A percentile compares a stretch with the other conserved stretches of the same genome.
phyloP scores from a whole-genome alignment of 2,329 filamentous ascomycete species.

The Talaromyces sp. region DNA sequence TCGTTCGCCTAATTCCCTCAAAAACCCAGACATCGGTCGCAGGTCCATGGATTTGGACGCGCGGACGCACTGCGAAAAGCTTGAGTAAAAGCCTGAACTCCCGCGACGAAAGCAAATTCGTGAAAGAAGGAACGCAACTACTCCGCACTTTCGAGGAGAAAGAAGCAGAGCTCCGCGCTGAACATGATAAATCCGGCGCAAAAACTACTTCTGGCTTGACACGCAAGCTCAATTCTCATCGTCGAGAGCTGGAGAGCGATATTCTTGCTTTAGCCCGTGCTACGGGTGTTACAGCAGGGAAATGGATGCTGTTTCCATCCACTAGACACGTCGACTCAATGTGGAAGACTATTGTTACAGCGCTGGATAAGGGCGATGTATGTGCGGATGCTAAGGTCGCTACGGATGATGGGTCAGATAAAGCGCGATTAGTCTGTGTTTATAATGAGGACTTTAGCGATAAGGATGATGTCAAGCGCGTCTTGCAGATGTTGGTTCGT shows the following conservation, averaged over 20 bases:
- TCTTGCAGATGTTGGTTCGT: conserved; percentile 64
- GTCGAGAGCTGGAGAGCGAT: conserved; percentile 51
- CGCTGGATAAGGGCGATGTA: conserved; percentile 68
- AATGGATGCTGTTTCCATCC: conserved; percentile 48
- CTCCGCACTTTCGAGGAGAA: conserved; percentile 53
- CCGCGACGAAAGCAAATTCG: conserved; percentile 54
- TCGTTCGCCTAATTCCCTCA: conserved; percentile 68
- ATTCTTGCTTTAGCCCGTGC: conserved; percentile 65
- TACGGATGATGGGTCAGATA: conserved; percentile 49
- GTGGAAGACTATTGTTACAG: conserved; percentile 67
- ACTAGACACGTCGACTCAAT: conserved; percentile 25
- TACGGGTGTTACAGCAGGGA: conserved; percentile 64
- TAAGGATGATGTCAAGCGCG: conserved; percentile 67
- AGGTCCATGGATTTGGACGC: conserved; percentile 72
- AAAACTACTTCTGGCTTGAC: conserved; percentile 37
- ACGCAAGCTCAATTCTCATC: conserved; percentile 45
- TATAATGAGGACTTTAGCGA: conserved; percentile 78
- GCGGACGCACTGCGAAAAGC: conserved; percentile 56
- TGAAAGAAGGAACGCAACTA: conserved; percentile 58
- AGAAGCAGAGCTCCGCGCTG: conserved; percentile 53
- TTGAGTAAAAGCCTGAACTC: conserved; percentile 34
- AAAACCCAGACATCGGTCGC: conserved; percentile 54
- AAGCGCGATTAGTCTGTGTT: conserved; percentile 68
- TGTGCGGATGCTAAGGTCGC: conserved; percentile 75
- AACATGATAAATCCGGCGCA: conserved; percentile 47